Conservation (phyloP, 176 grass and related monocot genomes). For the Puya raimondii region DNA sequence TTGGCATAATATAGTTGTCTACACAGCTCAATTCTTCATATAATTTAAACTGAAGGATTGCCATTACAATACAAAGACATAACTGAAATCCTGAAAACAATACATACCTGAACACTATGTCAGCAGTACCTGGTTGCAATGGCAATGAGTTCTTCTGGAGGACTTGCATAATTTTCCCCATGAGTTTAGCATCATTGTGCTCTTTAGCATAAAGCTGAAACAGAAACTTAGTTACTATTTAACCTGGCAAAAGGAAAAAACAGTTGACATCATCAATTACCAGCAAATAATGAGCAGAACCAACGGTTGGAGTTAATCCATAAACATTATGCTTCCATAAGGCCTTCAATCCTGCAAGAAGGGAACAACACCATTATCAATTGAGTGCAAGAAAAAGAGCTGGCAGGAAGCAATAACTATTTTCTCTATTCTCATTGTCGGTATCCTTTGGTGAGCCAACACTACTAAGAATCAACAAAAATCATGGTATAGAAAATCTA, state of each 20-base stretch:
- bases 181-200: slow-evolving; percentile 56
- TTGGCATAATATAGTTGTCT: too few relatives aligned
- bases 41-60: neutral
- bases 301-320: slow-evolving; percentile 82
- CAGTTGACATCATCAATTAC: slow-evolving; percentile 36
- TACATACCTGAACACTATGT: slow-evolving; percentile 72
- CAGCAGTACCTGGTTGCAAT: slow-evolving; percentile 77
- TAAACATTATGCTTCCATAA: slow-evolving; percentile 92
- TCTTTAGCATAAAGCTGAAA: slow-evolving; percentile 80
- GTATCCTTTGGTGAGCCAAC: too few relatives aligned
- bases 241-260: slow-evolving; percentile 20
- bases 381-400: slow-evolving; percentile 2
- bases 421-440: neutral
- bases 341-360: slow-evolving; percentile 62
- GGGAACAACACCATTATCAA: neutral
- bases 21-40: neutral
- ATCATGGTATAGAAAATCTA: too few relatives aligned
- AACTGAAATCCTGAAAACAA: neutral
- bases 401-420: neutral
- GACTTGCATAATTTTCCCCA: slow-evolving; percentile 50
- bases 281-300: slow-evolving; percentile 96
- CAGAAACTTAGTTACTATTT: slow-evolving; percentile 29
- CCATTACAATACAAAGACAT: neutral
- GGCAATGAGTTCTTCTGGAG: slow-evolving; percentile 53
- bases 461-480: too few relatives aligned